A percentile compares a stretch with the other conserved stretches of the same genome.
These are phyloP conservation scores for Xylaria sp. DNA, from an alignment of 2,329 filamentous ascomycete genomes.

Conservation along the genomic window DNA sequence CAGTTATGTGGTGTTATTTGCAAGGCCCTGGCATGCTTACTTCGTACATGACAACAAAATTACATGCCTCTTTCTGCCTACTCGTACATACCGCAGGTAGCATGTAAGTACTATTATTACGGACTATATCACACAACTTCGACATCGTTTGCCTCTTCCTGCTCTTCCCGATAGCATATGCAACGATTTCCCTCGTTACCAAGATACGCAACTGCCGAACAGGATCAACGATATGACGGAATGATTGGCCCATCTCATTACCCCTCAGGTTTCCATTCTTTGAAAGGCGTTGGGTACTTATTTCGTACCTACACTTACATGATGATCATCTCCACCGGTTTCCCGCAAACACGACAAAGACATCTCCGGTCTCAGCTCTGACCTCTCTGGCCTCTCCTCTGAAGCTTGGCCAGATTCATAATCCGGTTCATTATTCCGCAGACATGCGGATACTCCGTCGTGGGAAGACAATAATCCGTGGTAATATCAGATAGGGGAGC, in stretches of 20 bases:
- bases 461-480: too few species aligned
- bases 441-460: too few species aligned
- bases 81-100: background rate
- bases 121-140: background rate
- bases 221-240: background rate
- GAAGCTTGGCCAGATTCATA: too few species aligned
- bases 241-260: too few species aligned
- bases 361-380: background rate
- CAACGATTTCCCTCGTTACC: background rate
- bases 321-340: background rate
- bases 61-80: background rate
- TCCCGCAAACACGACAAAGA: background rate
- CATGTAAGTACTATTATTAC: too few species aligned
- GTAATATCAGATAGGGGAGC: background rate
- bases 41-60: background rate
- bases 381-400: too few species aligned
- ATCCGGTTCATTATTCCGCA: too few species aligned
- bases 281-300: background rate
- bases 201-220: background rate
- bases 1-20: background rate
- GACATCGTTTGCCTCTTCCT: background rate
- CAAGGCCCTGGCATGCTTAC: background rate
- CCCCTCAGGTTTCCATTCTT: background rate
- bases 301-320: background rate
- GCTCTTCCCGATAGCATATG: background rate